Base-by-base conservation (phyloP, 1,139 yeast genomes). In the Yamadazyma conglobata region DNA sequence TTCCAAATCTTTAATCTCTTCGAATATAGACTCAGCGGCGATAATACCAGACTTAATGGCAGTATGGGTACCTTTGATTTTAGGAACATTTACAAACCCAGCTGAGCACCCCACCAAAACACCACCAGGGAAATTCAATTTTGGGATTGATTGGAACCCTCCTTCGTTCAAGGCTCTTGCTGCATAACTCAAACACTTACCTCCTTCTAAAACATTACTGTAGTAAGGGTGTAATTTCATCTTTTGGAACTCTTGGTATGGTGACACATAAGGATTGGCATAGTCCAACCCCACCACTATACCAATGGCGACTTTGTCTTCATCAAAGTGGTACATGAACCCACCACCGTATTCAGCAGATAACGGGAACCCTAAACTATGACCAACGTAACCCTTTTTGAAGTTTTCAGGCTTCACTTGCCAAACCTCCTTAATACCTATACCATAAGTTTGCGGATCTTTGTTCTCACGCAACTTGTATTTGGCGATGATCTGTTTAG, bases 141-240 rank as follows among this genome's bases (percentile, higher is more conserved):
- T 75, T 10, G 98, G 98, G 31, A 91, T 82, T 20, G 94, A 79
- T 62, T 91, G 98, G 45, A 70, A 70, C 0, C 98, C 98, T 42
- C 98, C 98, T 62, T 91, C 98, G 52, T 89, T 89, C 43, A 91
- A 71, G 0, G 97, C 96, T 47, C 98, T 73, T 4, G 98, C 98
- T 16, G 87, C 98, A 48, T 91, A 91, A 3, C 95, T 81, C 16
- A 91, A 71, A 56, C 97, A 91, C 52, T 82, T 85, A 16, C 98
- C 98, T 18, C 94, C 95, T 47, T 78, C 73, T 33, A 91, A 65
- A 1, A 81, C 81, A 17, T 75, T 62, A n/a, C 77, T 64, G 53
- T 86, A 91, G 56, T 73, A 83, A 4, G 96, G 95, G 56, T 91
- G 97, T 25, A 74, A 79, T 58, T 91, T 91, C 93, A 91, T 75